Evolutionary conservation across 1,284 basidiomycete species (phyloP).

Genomic region (Naganishia sp.): DNA sequence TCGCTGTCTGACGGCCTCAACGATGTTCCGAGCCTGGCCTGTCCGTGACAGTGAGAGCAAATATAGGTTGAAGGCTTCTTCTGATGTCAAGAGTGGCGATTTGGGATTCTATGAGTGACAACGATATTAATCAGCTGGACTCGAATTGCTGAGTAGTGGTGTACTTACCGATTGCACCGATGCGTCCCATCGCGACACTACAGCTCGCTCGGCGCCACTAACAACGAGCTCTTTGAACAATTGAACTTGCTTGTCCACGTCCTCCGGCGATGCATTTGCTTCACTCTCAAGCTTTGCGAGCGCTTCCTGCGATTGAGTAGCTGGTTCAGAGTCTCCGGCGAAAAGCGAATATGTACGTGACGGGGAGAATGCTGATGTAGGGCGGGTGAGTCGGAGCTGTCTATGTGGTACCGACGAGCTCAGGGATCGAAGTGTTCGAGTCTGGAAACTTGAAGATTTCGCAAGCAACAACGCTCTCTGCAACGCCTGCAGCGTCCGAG

Average conservation of each 20-base stretch:
- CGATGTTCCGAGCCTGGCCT: constrained; percentile 26
- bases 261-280: constrained; percentile 30
- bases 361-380: not conserved
- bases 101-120: constrained; percentile 27
- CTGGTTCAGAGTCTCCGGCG: constrained; percentile 8
- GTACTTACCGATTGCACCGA: constrained; percentile 21
- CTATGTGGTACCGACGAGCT: constrained; percentile 12
- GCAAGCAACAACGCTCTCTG: not conserved
- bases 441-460: constrained; percentile 11
- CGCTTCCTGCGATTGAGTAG: constrained; percentile 22
- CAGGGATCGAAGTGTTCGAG: not conserved
- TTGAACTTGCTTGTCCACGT: constrained; percentile 27
- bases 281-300: constrained; percentile 30
- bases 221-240: constrained; percentile 31
- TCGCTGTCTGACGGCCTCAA: constrained; percentile 33
- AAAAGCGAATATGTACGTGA: constrained; percentile 28
- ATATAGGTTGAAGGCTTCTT: constrained; percentile 35
- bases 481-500: constrained; percentile 9
- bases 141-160: not conserved
- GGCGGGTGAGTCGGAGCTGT: not conserved
- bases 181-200: constrained; percentile 30
- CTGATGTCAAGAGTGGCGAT: constrained; percentile 31
- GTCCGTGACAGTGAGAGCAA: constrained; percentile 31
- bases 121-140: not conserved
- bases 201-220: constrained; percentile 30